phyloP scores from a whole-genome alignment of 75 land plant genomes.

The Cunninghamia lanceolata region DNA sequence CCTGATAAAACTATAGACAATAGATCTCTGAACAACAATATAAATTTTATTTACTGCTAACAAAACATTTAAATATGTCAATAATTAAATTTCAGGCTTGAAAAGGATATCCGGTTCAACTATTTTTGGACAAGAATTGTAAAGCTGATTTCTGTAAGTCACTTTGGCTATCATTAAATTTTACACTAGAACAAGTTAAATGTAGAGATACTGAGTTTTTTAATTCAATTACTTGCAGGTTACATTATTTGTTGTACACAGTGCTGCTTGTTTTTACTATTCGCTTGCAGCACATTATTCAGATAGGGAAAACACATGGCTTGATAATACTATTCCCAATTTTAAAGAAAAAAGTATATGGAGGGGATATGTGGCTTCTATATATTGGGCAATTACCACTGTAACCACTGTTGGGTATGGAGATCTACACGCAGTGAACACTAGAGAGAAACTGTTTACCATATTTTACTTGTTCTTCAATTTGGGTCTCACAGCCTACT shows the following conservation, averaged over 20 bases:
- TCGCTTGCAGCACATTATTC: constrained; percentile 42
- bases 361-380: constrained; percentile 47
- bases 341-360: constrained; percentile 29
- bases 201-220: too few species aligned
- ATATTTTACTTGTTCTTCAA: constrained; percentile 68
- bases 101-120: constrained; percentile 19
- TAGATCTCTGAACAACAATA: too few species aligned
- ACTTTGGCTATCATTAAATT: background rate
- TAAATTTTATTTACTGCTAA: too few species aligned
- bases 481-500: constrained; percentile 73
- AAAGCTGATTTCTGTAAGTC: constrained; percentile 53
- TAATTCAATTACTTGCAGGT: constrained; percentile 24
- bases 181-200: background rate
- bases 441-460: constrained; percentile 45
- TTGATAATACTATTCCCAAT: too few species aligned
- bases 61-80: background rate
- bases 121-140: constrained; percentile 65
- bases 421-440: constrained; percentile 60
- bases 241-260: constrained; percentile 54
- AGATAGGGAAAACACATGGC: too few species aligned
- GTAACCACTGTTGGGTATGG: constrained; percentile 75
- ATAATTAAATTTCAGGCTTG: background rate
- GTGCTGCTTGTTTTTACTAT: constrained; percentile 58
- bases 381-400: constrained; percentile 70
- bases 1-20: too few species aligned